These are phyloP conservation scores for Mycena capillaripes DNA, from an alignment of 768 basidiomycete species.

Conservation along the genomic window DNA sequence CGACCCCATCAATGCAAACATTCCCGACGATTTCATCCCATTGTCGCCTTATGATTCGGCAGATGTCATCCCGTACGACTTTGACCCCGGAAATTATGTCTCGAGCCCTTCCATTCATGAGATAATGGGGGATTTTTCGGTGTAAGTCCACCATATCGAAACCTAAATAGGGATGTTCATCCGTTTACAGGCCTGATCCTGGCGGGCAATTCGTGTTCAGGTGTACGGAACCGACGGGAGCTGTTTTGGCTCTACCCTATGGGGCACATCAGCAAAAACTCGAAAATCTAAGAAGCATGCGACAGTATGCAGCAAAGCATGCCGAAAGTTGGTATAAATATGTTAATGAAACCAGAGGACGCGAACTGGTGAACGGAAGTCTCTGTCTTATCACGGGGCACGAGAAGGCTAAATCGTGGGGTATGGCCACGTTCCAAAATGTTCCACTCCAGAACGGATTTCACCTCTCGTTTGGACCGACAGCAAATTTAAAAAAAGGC, in stretches of 20 bases:
- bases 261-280: slow-evolving; percentile 33
- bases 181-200: background rate
- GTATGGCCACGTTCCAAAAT: slow-evolving; percentile 31
- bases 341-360: slow-evolving; percentile 23
- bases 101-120: background rate
- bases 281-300: slow-evolving; percentile 12
- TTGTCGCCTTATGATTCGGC: background rate
- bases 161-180: background rate
- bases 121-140: background rate
- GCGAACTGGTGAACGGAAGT: slow-evolving; percentile 30
- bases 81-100: slow-evolving; percentile 17
- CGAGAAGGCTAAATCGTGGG: slow-evolving; percentile 37
- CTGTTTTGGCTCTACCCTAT: slow-evolving; percentile 34
- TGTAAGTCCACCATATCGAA: background rate
- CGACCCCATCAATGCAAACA: slow-evolving; percentile 42
- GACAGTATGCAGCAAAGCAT: slow-evolving; percentile 31
- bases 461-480: slow-evolving; percentile 9
- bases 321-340: slow-evolving; percentile 38
- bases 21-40: slow-evolving; percentile 44
- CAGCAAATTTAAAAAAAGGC: background rate
- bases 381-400: slow-evolving; percentile 41
- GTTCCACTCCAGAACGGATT: background rate
- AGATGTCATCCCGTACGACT: background rate
- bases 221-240: slow-evolving; percentile 23
- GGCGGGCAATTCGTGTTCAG: slow-evolving; percentile 1